Evolutionary conservation across 345 rosid genomes (phyloP).

Genomic region (Trapa incisa): DNA sequence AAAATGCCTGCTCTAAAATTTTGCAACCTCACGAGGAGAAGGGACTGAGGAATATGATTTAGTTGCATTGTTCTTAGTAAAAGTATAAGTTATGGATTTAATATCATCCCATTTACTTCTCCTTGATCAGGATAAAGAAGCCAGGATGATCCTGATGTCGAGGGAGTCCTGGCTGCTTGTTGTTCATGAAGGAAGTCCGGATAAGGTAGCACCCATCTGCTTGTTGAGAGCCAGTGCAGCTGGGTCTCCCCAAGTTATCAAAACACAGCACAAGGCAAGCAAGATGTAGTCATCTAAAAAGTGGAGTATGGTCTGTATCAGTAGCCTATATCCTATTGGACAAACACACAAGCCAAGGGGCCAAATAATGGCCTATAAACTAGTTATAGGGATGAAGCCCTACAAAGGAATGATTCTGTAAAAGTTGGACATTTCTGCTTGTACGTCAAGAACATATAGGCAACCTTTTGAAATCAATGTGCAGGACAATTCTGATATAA

Average conservation of each 20-base stretch:
- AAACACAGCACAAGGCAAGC: background rate
- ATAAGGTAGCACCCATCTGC: background rate
- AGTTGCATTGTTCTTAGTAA: background rate
- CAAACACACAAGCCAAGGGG: no score
- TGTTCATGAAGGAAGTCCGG: constrained; percentile 1
- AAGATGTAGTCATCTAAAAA: no score
- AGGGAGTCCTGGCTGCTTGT: constrained; percentile 7
- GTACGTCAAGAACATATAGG: no score
- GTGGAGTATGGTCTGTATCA: background rate
- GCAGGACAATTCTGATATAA: no score
- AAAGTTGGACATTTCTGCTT: no score
- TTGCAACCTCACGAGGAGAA: background rate
- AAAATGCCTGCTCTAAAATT: background rate
- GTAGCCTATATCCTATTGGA: background rate
- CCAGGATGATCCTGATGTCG: constrained; percentile 9
- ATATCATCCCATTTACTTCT: background rate
- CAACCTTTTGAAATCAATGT: no score
- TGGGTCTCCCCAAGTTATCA: background rate
- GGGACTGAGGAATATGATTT: no score
- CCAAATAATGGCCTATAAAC: no score
- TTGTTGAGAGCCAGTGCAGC: background rate
- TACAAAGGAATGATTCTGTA: no score
- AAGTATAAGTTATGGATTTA: background rate
- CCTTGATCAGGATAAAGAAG: constrained; percentile 9
- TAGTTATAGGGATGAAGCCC: no score